Conservation (phyloP, 805 yeast species). For the Candida arabinofermentans region DNA sequence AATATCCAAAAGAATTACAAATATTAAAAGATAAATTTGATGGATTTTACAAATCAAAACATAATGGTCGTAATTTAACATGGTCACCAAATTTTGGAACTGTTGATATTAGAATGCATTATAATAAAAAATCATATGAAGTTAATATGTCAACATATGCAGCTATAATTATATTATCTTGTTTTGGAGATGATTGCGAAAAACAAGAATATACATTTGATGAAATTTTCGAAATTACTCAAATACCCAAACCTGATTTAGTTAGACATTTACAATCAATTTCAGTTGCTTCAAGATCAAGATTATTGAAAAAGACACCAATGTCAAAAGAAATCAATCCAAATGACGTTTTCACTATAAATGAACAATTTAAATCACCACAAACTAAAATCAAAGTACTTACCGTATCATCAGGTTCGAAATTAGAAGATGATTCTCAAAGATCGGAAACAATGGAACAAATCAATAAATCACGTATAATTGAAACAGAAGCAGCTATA, state of each 20-base stretch:
- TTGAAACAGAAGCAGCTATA: conserved; percentile 78
- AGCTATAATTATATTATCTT: conserved; percentile 61
- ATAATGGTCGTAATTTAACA: conserved; percentile 53
- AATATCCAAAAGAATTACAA: conserved; percentile 42
- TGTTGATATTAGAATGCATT: conserved; percentile 70
- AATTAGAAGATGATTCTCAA: conserved; percentile 51
- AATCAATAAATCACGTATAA: conserved; percentile 59
- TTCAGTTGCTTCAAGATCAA: conserved; percentile 75
- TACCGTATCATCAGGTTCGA: conserved; percentile 50
- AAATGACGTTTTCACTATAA: conserved; percentile 62
- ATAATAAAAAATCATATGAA: conserved; percentile 67
- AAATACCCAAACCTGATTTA: conserved; percentile 70
- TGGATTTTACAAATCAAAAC: conserved; percentile 44
- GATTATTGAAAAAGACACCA: conserved; percentile 72
- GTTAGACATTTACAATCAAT: conserved; percentile 77
- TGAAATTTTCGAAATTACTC: conserved; percentile 62
- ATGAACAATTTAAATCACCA: conserved; percentile 64
- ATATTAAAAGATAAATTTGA: conserved; percentile 44
- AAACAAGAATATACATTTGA: conserved; percentile 46
- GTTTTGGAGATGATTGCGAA: conserved; percentile 57
- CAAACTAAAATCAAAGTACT: conserved; percentile 68
- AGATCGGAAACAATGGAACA: conserved; percentile 49
- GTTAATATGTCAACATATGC: conserved; percentile 78
- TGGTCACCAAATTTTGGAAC: conserved; percentile 89
- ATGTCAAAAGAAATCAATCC: conserved; percentile 66